Evolutionary conservation across 495 filamentous ascomycete species (phyloP), one percentile per base, ranked within the genome.

Genomic region (Delitschia confertaspora): DNA sequence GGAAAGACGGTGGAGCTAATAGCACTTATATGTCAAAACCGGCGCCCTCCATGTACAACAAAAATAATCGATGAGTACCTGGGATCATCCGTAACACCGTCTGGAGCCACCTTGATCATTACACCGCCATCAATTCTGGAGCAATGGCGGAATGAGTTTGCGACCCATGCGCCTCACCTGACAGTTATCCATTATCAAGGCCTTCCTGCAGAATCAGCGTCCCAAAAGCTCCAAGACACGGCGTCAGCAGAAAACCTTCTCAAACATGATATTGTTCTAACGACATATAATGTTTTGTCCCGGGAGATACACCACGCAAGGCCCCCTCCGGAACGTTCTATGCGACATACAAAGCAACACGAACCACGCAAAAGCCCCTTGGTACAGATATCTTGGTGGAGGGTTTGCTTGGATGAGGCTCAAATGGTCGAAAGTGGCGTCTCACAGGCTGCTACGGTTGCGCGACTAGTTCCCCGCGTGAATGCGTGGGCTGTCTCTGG

Each of bases 401-500:
- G 91, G 21, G 78, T 95, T 2, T 89, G 86, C 47, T 73, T 95
- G 2, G 91, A 98, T 57, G 91, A 95, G 61, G 91, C 88, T 2
- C 91, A 98, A 59, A 94, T 94, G 83, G 74, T 95, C 24, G 89
- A 94, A 43, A 86, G 75, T 47, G 86, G 85, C 36, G 76, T 89
- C 6, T 88, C 77, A 57, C 81, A 83, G 43, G 84, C 89, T 11
- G 87, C 91, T 2, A 75, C 72, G 47, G 74, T 95, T 23, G 88
- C 89, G 13, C 70, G 78, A 19, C 61, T 79, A 16, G 84, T 98
- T 47, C 87, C 88, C 39, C 72, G 89, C 18, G 60, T 83, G 45
- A 89, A 91, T 63, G 78, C 86, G 7, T 95, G 91, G 91, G 85
- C 78, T 19, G 77, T 98, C n/a, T 87, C 86, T 3, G 91, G 89